A percentile compares a stretch with the other conserved stretches of the same genome.
Conservation (phyloP, 345 rosid species). For the rapeseed (Brassica napus) region DNA sequence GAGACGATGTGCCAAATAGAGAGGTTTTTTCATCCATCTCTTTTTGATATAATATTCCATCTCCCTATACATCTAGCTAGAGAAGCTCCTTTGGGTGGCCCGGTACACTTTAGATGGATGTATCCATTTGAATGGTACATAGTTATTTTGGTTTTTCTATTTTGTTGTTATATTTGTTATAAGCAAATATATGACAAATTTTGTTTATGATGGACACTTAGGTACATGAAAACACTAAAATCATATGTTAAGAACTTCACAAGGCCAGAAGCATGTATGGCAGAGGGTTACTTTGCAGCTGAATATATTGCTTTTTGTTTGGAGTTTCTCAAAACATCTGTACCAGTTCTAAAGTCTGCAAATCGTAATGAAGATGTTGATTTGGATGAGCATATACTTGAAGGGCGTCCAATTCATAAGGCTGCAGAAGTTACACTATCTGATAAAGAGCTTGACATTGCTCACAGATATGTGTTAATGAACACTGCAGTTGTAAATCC, state of each 20-base stretch:
- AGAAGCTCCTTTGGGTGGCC: background rate
- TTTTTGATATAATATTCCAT: background rate
- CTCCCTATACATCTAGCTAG: background rate
- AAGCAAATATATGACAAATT: background rate
- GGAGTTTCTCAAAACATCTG: no score
- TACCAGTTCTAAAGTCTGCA: background rate
- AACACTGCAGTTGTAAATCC: no score
- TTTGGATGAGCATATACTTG: background rate
- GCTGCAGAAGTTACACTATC: background rate
- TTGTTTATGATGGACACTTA: no score
- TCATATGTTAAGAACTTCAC: background rate
- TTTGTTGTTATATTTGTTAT: background rate
- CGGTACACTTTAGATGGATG: background rate
- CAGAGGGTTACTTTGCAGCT: background rate
- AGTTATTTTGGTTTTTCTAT: background rate
- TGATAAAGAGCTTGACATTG: conserved; percentile 2
- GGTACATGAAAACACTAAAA: no score
- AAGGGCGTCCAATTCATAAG: background rate
- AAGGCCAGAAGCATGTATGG: conserved; percentile 10
- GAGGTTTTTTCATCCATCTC: conserved; percentile 45
- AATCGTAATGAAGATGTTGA: conserved; percentile 7
- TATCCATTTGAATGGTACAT: conserved; percentile 9
- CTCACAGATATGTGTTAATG: conserved; percentile 9
- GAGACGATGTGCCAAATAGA: conserved; percentile 70
- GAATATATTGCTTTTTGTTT: background rate